phyloP scores from a whole-genome alignment of 768 basidiomycete species.

The Fistulinella prunicolor region DNA sequence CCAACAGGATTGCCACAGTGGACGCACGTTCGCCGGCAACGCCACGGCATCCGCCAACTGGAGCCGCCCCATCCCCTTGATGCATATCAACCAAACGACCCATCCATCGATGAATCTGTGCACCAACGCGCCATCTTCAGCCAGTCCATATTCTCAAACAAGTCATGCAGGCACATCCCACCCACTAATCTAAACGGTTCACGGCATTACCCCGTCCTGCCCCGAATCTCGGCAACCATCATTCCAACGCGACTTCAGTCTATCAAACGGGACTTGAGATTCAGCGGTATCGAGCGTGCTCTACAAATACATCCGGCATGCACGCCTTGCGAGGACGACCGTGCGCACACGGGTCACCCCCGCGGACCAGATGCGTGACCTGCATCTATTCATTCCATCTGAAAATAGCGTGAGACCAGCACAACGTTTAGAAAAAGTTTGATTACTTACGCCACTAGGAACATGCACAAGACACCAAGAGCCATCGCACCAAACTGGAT shows the following conservation, averaged over 20 bases:
- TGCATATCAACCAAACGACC: constrained; percentile 30
- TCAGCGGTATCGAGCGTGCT: constrained; percentile 2
- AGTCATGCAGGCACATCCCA: constrained; percentile 13
- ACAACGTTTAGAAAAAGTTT: constrained; percentile 6
- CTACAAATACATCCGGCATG: constrained; percentile 6
- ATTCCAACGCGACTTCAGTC: not conserved
- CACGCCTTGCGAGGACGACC: not conserved
- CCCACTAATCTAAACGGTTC: constrained; percentile 27
- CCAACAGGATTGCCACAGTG: constrained; percentile 22
- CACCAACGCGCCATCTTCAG: not conserved
- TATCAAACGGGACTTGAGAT: not conserved
- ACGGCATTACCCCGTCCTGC: constrained; percentile 20
- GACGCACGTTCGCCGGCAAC: constrained; percentile 40
- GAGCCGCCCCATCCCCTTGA: constrained; percentile 13
- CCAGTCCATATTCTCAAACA: constrained; percentile 5
- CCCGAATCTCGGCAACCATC: constrained; percentile 11
- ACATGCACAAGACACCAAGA: constrained; percentile 89
- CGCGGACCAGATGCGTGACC: constrained; percentile 8
- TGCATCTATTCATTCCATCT: constrained; percentile 76
- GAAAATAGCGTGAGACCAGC: constrained; percentile 23
- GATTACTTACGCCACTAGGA: constrained; percentile 78
- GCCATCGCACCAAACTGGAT: constrained; percentile 86
- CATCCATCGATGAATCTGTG: constrained; percentile 13
- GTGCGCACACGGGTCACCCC: not conserved
- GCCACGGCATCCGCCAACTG: constrained; percentile 20